These are phyloP conservation scores for Elongisporangium prolatum DNA, from an alignment of 352 stramenopile genomes.

Conservation along the genomic window DNA sequence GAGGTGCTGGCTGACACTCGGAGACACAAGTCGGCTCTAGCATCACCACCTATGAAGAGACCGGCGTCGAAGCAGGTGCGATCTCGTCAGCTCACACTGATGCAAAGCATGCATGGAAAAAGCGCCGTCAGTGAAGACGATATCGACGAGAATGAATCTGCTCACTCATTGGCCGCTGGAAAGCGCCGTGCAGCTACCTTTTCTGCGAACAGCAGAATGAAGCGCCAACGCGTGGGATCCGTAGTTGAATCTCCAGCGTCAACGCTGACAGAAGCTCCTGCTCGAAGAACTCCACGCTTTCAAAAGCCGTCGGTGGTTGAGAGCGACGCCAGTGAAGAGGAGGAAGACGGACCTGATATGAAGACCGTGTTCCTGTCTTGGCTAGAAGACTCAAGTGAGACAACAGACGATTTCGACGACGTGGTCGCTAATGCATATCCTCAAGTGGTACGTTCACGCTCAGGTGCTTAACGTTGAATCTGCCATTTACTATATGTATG, in stretches of 20 bases:
- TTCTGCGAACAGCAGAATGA: neutral
- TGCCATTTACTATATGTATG: neutral
- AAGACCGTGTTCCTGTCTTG: constrained; percentile 11
- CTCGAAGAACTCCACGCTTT: neutral
- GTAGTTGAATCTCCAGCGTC: neutral
- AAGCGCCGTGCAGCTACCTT: neutral
- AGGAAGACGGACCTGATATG: constrained; percentile 3
- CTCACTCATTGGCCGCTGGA: neutral
- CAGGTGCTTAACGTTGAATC: neutral
- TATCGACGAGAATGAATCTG: neutral
- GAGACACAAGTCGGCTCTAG: constrained; percentile 13
- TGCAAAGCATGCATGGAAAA: neutral
- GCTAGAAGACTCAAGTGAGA: constrained; percentile 14
- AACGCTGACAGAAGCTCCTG: neutral
- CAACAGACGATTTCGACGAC: constrained; percentile 28
- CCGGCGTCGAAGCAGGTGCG: neutral
- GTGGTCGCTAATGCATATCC: constrained; percentile 35
- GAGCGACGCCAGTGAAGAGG: neutral
- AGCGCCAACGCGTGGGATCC: neutral
- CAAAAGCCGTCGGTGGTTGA: neutral
- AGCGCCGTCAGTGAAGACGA: neutral
- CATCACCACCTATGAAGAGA: neutral
- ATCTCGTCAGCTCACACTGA: neutral
- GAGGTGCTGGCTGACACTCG: constrained; percentile 49
- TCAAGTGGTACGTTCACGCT: constrained; percentile 21